These are phyloP conservation scores for Leccinum broughii DNA, from an alignment of 768 basidiomycete genomes.

Conservation along the genomic window DNA sequence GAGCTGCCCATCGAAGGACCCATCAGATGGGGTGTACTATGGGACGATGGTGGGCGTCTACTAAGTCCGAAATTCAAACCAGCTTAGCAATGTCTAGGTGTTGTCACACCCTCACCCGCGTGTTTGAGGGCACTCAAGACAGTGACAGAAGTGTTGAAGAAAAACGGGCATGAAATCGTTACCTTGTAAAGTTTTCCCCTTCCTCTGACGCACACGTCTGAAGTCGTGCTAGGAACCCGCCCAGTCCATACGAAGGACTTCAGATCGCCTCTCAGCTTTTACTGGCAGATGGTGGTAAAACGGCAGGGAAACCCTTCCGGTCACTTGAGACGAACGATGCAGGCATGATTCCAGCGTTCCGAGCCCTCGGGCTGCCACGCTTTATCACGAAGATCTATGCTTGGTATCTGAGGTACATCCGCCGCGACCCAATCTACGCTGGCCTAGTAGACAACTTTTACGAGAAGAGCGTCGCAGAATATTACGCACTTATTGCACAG, in stretches of 20 bases:
- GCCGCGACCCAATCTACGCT: slow-evolving; percentile 53
- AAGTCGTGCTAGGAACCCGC: slow-evolving; percentile 20
- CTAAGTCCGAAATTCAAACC: background rate
- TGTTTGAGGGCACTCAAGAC: slow-evolving; percentile 53
- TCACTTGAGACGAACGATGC: slow-evolving; percentile 49
- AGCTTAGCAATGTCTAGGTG: slow-evolving; percentile 40
- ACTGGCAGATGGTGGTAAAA: slow-evolving; percentile 51
- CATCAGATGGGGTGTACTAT: slow-evolving; percentile 62
- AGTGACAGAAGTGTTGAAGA: slow-evolving; percentile 45
- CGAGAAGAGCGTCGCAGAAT: slow-evolving; percentile 52
- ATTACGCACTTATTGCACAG: slow-evolving; percentile 47
- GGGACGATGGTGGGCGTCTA: slow-evolving; percentile 53
- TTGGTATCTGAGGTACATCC: slow-evolving; percentile 53
- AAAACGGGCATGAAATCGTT: slow-evolving; percentile 50
- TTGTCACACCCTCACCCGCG: slow-evolving; percentile 59
- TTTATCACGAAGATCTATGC: slow-evolving; percentile 48
- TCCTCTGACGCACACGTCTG: background rate
- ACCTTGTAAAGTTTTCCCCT: slow-evolving; percentile 45
- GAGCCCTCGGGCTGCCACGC: slow-evolving; percentile 45
- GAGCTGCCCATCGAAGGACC: slow-evolving; percentile 46
- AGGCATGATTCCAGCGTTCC: slow-evolving; percentile 42
- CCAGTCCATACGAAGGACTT: slow-evolving; percentile 54
- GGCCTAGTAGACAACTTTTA: slow-evolving; percentile 49
- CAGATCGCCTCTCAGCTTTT: slow-evolving; percentile 53
- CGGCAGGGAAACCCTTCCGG: slow-evolving; percentile 35